A percentile compares a stretch with the other conserved stretches of the same genome.
Evolutionary conservation across 2,329 filamentous ascomycete genomes (phyloP).

Genomic region (Periconia digitata): DNA sequence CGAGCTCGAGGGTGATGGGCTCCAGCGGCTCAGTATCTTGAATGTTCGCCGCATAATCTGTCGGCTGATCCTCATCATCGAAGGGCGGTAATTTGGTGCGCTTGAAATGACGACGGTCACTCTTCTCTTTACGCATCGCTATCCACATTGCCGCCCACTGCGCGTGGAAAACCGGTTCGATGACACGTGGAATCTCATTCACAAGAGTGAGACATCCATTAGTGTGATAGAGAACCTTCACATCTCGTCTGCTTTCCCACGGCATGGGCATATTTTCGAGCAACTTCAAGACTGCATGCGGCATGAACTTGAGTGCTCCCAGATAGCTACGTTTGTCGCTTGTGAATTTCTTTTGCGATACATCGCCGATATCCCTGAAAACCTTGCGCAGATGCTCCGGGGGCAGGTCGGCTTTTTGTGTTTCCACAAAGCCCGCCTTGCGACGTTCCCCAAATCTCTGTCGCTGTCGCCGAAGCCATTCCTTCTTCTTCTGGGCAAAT

Average conservation of each 20-base stretch:
- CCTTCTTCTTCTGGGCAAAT: slow-evolving; percentile 97
- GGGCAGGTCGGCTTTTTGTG: slow-evolving; percentile 97
- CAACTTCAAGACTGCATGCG: slow-evolving; percentile 94
- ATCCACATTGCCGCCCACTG: slow-evolving; percentile 99
- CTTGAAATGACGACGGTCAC: slow-evolving; percentile 93
- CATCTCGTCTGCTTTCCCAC: slow-evolving; percentile 94
- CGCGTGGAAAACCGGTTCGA: slow-evolving; percentile 95
- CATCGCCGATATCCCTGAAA: slow-evolving; percentile 96
- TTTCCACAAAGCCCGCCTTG: slow-evolving; percentile 94
- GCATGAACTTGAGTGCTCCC: slow-evolving; percentile 98
- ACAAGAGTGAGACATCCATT: slow-evolving; percentile 96
- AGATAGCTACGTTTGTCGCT: slow-evolving; percentile 98
- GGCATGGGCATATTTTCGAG: slow-evolving; percentile 99
- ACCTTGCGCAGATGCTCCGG: slow-evolving; percentile 98
- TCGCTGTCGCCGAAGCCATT: slow-evolving; percentile 91
- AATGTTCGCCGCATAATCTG: slow-evolving; percentile 98
- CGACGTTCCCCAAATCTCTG: slow-evolving; percentile 96
- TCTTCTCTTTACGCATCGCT: slow-evolving; percentile 96
- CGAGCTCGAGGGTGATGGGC: slow-evolving; percentile 97
- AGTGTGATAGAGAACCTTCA: slow-evolving; percentile 97
- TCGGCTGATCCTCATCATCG: slow-evolving; percentile 94
- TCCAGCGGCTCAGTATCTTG: slow-evolving; percentile 97
- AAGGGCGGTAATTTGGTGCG: slow-evolving; percentile 98
- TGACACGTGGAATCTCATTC: slow-evolving; percentile 94
- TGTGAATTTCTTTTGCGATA: slow-evolving; percentile 98